Evolutionary conservation across 345 rosid species (phyloP), one percentile per base, ranked within the genome.

Genomic region (Noccaea caerulescens): DNA sequence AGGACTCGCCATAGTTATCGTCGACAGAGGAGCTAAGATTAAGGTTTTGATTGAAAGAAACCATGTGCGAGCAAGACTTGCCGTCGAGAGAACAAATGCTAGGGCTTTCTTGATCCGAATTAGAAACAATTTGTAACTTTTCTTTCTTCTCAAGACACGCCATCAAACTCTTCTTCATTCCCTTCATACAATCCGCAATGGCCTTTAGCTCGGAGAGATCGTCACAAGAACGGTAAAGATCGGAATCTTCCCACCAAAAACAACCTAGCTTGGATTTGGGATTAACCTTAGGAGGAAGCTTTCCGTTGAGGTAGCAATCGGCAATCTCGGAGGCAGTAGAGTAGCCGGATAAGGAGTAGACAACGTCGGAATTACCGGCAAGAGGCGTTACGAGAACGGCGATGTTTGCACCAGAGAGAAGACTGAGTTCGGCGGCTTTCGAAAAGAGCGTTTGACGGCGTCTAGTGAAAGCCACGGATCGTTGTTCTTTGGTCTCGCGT

Each of bases 381-480:
- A 37, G 58, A 12, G 58, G 30, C 16, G 58, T 53, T 5, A 53
- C 37, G 37, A 53, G n/a, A 9, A 53, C 38, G 58, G 58, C 58
- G 16, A 53, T 11, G 58, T 53, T 53, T 11, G 58, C 37, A 3
- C 58, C 58, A 36, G 58, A 20, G 16, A 10, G 38, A 53, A 53
- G 39, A 5, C 59, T 13, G 36, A 55, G 60, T 7, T 55, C 60
- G 11, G 60, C 42, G 41, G 60, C 41, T 55, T 55, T 55, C 5
- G 41, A n/a, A 4, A 55, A 55, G 11, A 55, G 6, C 3, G 60
- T 55, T 32, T 4, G 10, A 34, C 42, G 60, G 60, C 60, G 60
- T 55, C 34, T 55, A 5, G 41, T 6, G 12, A 20, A 55, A 55
- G 60, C 23, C 42, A 55, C 60, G 3, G 42, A 0, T 7, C 60